Conservation (phyloP, 345 rosid species). For the Kandelia obovata region DNA sequence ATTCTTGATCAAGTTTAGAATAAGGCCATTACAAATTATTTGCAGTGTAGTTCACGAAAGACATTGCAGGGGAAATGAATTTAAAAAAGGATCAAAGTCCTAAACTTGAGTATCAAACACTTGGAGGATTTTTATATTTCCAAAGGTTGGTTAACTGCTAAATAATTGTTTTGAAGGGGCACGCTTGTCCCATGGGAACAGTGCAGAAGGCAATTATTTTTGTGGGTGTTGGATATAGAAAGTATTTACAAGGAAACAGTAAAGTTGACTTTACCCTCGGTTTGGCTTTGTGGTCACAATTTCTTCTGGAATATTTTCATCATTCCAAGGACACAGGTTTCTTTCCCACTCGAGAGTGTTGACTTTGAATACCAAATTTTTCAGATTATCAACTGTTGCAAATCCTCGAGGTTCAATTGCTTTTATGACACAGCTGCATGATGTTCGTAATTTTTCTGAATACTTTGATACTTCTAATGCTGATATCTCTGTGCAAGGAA, state of each 20-base stretch:
- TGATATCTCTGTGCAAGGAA: constrained; percentile 53
- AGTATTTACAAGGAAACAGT: neutral
- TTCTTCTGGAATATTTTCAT: constrained; percentile 82
- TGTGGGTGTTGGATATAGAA: neutral
- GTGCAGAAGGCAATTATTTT: neutral
- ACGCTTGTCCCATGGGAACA: neutral
- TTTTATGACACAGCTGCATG: constrained; percentile 75
- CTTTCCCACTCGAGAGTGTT: constrained; percentile 55
- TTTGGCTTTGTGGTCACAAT: constrained; percentile 61
- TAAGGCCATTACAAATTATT: constrained; percentile 4
- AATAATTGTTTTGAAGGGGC: neutral
- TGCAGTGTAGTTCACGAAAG: neutral
- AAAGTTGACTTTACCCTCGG: constrained; percentile 58
- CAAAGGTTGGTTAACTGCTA: neutral
- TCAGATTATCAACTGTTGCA: constrained; percentile 63
- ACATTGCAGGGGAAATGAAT: neutral
- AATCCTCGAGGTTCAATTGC: constrained; percentile 72
- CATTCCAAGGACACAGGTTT: constrained; percentile 75
- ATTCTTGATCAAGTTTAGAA: constrained; percentile 27
- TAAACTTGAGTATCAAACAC: neutral
- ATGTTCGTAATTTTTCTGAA: constrained; percentile 67
- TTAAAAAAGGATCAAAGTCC: neutral
- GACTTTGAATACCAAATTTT: constrained; percentile 47
- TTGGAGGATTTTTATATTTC: neutral
- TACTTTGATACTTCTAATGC: constrained; percentile 73